Evolutionary conservation across 257 asterid genomes (phyloP), one percentile per base, ranked within the genome.

Genomic region (Anisodus tanguticus): DNA sequence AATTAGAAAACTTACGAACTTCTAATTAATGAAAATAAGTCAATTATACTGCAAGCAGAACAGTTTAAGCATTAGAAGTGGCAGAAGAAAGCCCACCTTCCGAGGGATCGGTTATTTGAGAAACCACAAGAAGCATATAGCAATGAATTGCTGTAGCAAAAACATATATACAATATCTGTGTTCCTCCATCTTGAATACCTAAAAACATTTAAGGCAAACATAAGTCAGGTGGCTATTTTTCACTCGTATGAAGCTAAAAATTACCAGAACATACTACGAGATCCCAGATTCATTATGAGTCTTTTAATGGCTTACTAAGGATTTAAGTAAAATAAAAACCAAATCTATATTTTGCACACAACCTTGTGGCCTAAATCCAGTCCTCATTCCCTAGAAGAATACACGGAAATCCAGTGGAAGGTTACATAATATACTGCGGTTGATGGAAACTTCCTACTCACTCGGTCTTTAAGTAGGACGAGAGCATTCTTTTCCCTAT

Each of bases 81-180:
- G 3, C 13, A 1, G 37, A 69, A 68, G 79, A n/a, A 54, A 83
- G 31, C 22, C 37, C 35, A 86, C 88, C 88, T 83, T 86, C 88
- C 67, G 82, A 53, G 11, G 88, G 88, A 41, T 86, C 82, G 39
- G 88, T 86, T n/a, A 83, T 68, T 22, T 64, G 84, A 71, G 86
- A 62, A 64, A 17, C 69, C 35, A 39, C 72, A 86, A 86, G 84
- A 22, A 76, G 79, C 80, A 79, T 54, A 63, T 43, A 85, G 80
- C 68, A 82, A 82, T 54, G 60, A 86, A 74, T 49, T 17, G 57
- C 13, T n/a, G 57, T 68, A 63, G 72, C 74, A 69, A 82, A 67
- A 43, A 78, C 74, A 63, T 45, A 77, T 68, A 62, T 53, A 57
- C 43, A 35, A 78, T 59, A 62, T 19, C 68, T 82, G 80, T 37